Evolutionary conservation across 75 land plant genomes (phyloP), one percentile per base, ranked within the genome.

Genomic region (Azolla pinnata): DNA sequence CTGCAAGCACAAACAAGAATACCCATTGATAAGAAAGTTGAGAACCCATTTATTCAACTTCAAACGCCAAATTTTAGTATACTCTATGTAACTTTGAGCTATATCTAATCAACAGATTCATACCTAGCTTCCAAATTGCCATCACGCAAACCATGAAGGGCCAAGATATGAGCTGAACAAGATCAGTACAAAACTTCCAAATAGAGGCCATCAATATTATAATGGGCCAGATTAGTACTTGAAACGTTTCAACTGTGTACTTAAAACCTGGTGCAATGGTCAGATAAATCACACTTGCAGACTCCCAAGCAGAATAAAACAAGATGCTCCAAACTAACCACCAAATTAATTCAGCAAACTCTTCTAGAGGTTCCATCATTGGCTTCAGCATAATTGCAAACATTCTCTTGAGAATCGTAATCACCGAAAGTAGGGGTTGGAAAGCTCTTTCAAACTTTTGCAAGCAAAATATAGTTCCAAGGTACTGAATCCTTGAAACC

Each of bases 391-490:
- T 3, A 21, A 79, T 38, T 31, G 76, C 49, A 16, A 68, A n/a
- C 29, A 84, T 33, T 17, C 81, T 62, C 18, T 69, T 69, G 31
- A 68, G 45, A 18, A 74, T 26, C 45, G 62, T 54, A 4, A 90
- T 55, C 33, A 73, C 54, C 85, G 85, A 82, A 33, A n/a, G n/a
- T n/a, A n/a, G n/a, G n/a, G n/a, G n/a, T n/a, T 64, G 30, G 32
- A 90, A 66, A 23, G 80, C 88, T 65, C 87, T 87, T 58, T 84
- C 77, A 65, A 69, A 78, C 59, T 87, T 83, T 23, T 84, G 97
- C 25, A 90, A 74, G 66, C 87, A 82, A 27, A 84, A 61, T 88
- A 90, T 84, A 1, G 97, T 90, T 20, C 85, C 88, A 56, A 90
- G 60, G 60, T 87, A 90, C 49, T 70, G 71, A n/a, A 90, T 70